A percentile compares a stretch with the other conserved stretches of the same genome.
phyloP scores from a whole-genome alignment of 2,329 filamentous ascomycete genomes.

The Erysiphe pulchra region DNA sequence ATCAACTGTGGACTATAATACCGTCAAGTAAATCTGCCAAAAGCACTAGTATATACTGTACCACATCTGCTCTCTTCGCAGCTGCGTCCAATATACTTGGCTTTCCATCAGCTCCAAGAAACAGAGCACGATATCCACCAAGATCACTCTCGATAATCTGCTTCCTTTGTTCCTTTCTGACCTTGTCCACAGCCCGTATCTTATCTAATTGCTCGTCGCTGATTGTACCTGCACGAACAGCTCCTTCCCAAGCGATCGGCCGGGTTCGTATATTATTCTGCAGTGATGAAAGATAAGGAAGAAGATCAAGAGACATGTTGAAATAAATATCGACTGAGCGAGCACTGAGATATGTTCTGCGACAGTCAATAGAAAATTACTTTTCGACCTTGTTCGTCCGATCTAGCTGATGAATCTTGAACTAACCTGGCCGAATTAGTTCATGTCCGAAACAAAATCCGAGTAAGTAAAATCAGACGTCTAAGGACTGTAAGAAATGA shows the following conservation, averaged over 20 bases:
- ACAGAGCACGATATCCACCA: slow-evolving; percentile 52
- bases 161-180: slow-evolving; percentile 71
- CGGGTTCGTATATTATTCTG: slow-evolving; percentile 94
- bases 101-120: slow-evolving; percentile 49
- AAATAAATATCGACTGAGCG: not conserved
- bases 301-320: slow-evolving; percentile 71
- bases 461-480: no score
- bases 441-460: no score
- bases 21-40: slow-evolving; percentile 69
- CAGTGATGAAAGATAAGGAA: slow-evolving; percentile 64
- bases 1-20: slow-evolving; percentile 17
- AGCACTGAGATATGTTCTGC: no score
- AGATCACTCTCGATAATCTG: slow-evolving; percentile 60
- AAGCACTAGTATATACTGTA: slow-evolving; percentile 85
- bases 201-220: slow-evolving; percentile 83
- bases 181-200: slow-evolving; percentile 92
- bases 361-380: no score
- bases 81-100: slow-evolving; percentile 59
- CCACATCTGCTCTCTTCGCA: slow-evolving; percentile 63
- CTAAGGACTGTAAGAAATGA: no score
- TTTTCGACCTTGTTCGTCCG: no score
- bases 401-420: no score
- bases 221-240: slow-evolving; percentile 77
- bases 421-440: no score
- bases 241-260: slow-evolving; percentile 93